These are phyloP conservation scores for Piloderma croceum DNA, from an alignment of 768 basidiomycete genomes.

Conservation along the genomic window DNA sequence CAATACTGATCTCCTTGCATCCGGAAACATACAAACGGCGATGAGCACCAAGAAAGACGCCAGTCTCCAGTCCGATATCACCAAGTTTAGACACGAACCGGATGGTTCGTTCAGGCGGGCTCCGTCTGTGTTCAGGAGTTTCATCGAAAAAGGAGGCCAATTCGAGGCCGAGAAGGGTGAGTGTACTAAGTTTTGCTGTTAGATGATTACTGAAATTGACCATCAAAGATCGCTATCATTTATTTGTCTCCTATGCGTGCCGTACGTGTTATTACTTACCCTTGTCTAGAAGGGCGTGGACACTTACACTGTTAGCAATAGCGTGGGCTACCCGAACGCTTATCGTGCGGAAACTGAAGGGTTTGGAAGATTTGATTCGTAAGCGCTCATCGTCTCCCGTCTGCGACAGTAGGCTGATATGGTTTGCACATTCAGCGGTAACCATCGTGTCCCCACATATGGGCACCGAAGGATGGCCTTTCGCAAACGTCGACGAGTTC, in stretches of 20 bases:
- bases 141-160: conserved; percentile 49
- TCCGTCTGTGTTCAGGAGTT: conserved; percentile 48
- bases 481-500: conserved; percentile 61
- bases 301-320: conserved; percentile 19
- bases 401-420: no score
- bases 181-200: background rate
- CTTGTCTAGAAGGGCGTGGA: background rate
- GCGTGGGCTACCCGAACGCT: conserved; percentile 93
- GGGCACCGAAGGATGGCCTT: conserved; percentile 84
- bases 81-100: conserved; percentile 4
- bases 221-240: conserved; percentile 74
- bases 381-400: conserved; percentile 2
- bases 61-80: background rate
- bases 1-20: no score
- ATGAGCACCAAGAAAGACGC: no score
- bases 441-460: conserved; percentile 82
- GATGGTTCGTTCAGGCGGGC: conserved; percentile 55
- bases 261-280: conserved; percentile 42
- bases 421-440: conserved; percentile 48
- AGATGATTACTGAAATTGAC: background rate
- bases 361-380: conserved; percentile 81
- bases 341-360: conserved; percentile 88
- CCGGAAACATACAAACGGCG: no score
- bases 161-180: conserved; percentile 60
- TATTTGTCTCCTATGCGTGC: conserved; percentile 84